Base-by-base conservation (phyloP, 1,284 basidiomycete species). In the Boletus albobrunnescens region DNA sequence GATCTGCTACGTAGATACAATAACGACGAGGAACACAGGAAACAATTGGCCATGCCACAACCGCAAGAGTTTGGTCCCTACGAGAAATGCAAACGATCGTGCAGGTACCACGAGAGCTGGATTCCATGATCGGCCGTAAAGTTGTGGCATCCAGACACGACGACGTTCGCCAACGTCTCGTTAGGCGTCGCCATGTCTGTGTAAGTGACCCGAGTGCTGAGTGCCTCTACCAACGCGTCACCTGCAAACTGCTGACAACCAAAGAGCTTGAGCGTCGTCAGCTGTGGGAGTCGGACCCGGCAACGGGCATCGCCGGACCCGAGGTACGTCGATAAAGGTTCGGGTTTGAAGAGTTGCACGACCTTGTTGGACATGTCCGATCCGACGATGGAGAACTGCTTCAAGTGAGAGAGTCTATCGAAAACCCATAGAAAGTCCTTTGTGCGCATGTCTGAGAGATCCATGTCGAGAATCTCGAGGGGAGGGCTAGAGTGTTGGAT, bases 341-440 rank as follows among this genome's bases (percentile, higher is more conserved):
- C 47, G 10, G 80, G 81, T 41, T 69, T 71, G 28, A 87, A 67
- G 51, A 84, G 67, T 23, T 64, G 64, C 31, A 87, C 70, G 49
- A 87, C 86, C 37, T 70, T 77, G 66, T 88, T 74, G 23, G 82
- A 83, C 85, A 88, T 84, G 62, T 88, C 86, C 9, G 82, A 86
- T 16, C 82, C 86, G 50, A 82, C 79, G 56, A 88, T 86, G 43
- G 75, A 71, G 60, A 88, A 88, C 43, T 78, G 75, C 56, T 77
- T 74, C 41, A 88, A 68, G 24, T 62, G 48, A 1, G 61, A 57
- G 16, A 86, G 67, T 32, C 72, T 68, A 49, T 78, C 75, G 53
- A 88, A 88, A 37, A 79, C 68, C 70, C 79, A 85, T 30, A 58
- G 59, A 59, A 88, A 88, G 60, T 88, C 85, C 65, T 87, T 87